These are phyloP conservation scores for Sporothrix mexicana DNA, from an alignment of 2,329 filamentous ascomycete species.

Conservation along the genomic window DNA sequence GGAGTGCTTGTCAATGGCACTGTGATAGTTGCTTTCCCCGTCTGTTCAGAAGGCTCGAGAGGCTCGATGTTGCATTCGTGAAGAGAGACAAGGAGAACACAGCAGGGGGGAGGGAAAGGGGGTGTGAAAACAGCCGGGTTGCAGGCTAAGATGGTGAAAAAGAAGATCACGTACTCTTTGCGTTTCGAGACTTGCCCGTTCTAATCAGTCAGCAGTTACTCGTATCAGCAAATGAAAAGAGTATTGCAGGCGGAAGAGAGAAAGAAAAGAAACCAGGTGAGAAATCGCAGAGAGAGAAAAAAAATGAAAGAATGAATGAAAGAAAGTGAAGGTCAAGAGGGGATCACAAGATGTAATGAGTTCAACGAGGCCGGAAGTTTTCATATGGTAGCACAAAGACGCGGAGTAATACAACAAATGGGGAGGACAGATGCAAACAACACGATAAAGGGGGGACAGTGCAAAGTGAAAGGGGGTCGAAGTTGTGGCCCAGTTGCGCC, in stretches of 20 bases:
- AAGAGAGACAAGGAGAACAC: conserved; percentile 32
- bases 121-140: conserved; percentile 44
- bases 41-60: conserved; percentile 17
- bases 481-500: not conserved
- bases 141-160: conserved; percentile 43
- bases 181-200: conserved; percentile 49
- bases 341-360: not conserved
- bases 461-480: not conserved
- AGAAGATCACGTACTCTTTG: conserved; percentile 51
- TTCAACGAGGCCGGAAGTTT: not conserved
- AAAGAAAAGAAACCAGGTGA: not conserved
- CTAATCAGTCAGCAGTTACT: conserved; percentile 1
- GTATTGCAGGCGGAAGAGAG: conserved; percentile 28
- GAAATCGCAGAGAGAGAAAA: conserved; percentile 28
- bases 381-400: not conserved
- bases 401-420: conserved; percentile 10
- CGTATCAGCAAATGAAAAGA: conserved; percentile 18
- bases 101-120: conserved; percentile 40
- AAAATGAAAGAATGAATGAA: conserved; percentile 8
- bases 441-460: conserved; percentile 13
- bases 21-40: not conserved
- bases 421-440: not conserved
- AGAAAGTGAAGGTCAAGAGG: not conserved
- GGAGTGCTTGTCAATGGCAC: conserved; percentile 1
- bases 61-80: conserved; percentile 32